Evolutionary conservation across 1,139 yeast genomes (phyloP), one percentile per base, ranked within the genome.

Genomic region (Groenewaldozyma auringiensis): DNA sequence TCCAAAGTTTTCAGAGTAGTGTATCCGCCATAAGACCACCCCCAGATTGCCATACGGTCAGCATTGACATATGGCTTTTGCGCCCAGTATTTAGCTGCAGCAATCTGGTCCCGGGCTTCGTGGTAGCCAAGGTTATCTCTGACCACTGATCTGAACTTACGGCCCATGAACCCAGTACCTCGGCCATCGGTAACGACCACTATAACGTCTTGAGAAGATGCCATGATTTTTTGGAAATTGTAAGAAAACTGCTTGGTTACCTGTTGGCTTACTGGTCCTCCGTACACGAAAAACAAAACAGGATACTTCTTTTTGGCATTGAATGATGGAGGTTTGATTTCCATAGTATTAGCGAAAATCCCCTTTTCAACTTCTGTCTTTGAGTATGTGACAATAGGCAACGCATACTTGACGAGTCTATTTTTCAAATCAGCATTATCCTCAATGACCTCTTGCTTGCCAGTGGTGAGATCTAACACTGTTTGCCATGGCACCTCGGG

Each of bases 21-120:
- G 61, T 79, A 86, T 0, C 94, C 95, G 43, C 95, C 95, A 58
- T 84, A 86, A 2, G 89, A 81, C 95, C 95, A 86, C n/a, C 95
- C 95, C 95, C 98, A 94, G 41, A 86, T 73, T 0, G 96, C 95
- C n/a, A 86, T 79, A 43, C 70, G 73, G 2, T 75, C 73, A 18
- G 64, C 59, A 58, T 86, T 82, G 27, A 92, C 75, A 53, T 78
- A 77, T 0, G 69, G 65, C 44, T 68, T 63, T 14, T 67, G 56
- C 16, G 87, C 74, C 68, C 83, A 86, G 40, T 71, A 71, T 45
- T 79, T 70, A 0, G 87, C 80, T 0, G 85, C 81, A 2, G 75
- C 71, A 2, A 79, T 75, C 33, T 92, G 75, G 63, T 92, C 99
- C 40, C 82, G 70, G 3, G 95, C 84, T 62, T 92, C 99, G 83